Evolutionary conservation across 2,329 filamentous ascomycete species (phyloP).

Genomic region (Lomentospora prolificans): DNA sequence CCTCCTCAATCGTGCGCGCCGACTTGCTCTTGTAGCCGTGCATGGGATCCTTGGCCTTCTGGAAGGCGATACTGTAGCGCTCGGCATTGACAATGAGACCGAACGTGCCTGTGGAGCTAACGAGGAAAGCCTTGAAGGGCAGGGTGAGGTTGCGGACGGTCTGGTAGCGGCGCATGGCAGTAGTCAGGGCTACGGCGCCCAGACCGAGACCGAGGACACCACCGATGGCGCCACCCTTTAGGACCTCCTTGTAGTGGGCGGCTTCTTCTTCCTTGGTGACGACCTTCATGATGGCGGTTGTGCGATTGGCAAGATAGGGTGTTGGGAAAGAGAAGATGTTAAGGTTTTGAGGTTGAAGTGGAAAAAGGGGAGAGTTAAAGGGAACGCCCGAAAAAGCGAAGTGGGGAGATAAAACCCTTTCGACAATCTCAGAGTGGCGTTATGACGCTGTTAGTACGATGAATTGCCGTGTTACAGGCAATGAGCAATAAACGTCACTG

Average conservation of each 20-base stretch:
- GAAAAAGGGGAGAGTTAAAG: background rate
- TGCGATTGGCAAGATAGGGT: background rate
- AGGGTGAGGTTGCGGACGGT: conserved; percentile 74
- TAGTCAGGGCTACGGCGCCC: conserved; percentile 58
- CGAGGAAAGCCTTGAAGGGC: conserved; percentile 84
- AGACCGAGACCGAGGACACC: conserved; percentile 56
- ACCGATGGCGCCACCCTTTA: conserved; percentile 71
- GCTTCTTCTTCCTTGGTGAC: conserved; percentile 87
- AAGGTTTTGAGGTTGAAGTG: background rate
- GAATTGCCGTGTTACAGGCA: background rate
- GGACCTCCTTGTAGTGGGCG: conserved; percentile 71
- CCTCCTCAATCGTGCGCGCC: conserved; percentile 43
- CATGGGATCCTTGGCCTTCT: conserved; percentile 58
- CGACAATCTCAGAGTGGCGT: background rate
- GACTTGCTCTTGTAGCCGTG: conserved; percentile 56
- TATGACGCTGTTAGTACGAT: background rate
- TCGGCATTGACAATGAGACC: conserved; percentile 83
- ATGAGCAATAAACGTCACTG: background rate
- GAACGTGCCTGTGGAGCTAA: conserved; percentile 75
- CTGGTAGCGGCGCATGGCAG: conserved; percentile 60
- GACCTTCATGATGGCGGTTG: conserved; percentile 67
- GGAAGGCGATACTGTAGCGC: conserved; percentile 53
- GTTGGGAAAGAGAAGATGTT: background rate
- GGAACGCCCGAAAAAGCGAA: background rate
- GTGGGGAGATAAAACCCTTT: background rate